Conservation (phyloP, 495 filamentous ascomycete genomes). For the Lentithecium fluviatile region DNA sequence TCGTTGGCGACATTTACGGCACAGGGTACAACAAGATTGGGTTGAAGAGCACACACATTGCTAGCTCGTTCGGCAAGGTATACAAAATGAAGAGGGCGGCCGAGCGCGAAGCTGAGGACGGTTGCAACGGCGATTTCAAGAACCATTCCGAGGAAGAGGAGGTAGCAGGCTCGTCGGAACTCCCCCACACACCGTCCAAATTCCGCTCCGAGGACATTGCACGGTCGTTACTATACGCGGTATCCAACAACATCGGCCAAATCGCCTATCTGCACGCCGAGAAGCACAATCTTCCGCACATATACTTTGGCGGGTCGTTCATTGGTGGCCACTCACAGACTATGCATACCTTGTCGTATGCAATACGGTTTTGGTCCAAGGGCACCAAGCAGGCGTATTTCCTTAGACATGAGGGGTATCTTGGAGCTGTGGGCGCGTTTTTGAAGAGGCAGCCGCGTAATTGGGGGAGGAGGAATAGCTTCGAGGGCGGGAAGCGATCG, state of each 20-base stretch:
- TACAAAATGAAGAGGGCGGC: constrained; percentile 79
- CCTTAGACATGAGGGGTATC: constrained; percentile 90
- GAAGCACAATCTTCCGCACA: constrained; percentile 83
- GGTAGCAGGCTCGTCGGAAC: constrained; percentile 51
- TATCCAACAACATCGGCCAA: constrained; percentile 93
- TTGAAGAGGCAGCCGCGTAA: constrained; percentile 84
- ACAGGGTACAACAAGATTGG: constrained; percentile 94
- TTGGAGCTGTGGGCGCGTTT: constrained; percentile 95
- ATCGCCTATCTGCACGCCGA: constrained; percentile 94
- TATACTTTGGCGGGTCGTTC: constrained; percentile 97
- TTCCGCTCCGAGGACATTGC: constrained; percentile 29
- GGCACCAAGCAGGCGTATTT: constrained; percentile 95
- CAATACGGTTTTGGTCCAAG: constrained; percentile 95
- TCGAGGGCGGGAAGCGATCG: neutral
- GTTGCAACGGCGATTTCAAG: constrained; percentile 55
- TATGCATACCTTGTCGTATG: constrained; percentile 93
- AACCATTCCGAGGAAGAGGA: constrained; percentile 14
- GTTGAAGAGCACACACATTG: constrained; percentile 88
- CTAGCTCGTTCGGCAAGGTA: constrained; percentile 94
- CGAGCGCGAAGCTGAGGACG: constrained; percentile 75
- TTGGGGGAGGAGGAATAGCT: constrained; percentile 72
- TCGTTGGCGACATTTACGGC: constrained; percentile 97
- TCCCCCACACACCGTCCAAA: constrained; percentile 68
- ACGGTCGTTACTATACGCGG: constrained; percentile 37
- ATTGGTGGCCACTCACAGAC: constrained; percentile 95